Evolutionary conservation across 2,329 filamentous ascomycete species (phyloP).

Genomic region (Truncatella angustata): DNA sequence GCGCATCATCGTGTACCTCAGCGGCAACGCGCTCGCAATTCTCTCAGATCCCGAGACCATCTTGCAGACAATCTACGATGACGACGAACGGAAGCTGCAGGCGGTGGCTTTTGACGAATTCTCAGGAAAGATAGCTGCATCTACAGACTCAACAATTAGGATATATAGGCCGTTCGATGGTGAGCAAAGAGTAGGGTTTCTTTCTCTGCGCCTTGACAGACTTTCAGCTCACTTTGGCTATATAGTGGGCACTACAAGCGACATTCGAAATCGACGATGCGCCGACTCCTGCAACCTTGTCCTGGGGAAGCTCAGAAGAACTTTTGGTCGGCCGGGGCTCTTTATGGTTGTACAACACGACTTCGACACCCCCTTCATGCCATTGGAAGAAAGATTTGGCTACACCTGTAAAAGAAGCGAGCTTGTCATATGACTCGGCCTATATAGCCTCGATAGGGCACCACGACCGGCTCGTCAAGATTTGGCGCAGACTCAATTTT

Average conservation of each 20-base stretch:
- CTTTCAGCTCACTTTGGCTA: conserved; percentile 6
- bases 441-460: conserved; percentile 79
- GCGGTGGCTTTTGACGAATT: conserved; percentile 78
- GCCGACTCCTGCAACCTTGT: conserved; percentile 55
- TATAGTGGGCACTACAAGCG: conserved; percentile 63
- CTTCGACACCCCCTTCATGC: conserved; percentile 45
- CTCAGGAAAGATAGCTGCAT: conserved; percentile 81
- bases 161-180: conserved; percentile 78
- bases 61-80: conserved; percentile 88
- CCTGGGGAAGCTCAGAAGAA: conserved; percentile 86
- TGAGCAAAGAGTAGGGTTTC: conserved; percentile 69
- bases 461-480: conserved; percentile 81
- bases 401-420: conserved; percentile 69
- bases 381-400: conserved; percentile 77
- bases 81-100: conserved; percentile 65
- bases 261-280: conserved; percentile 53
- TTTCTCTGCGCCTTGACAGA: conserved; percentile 4
- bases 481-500: conserved; percentile 87
- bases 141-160: conserved; percentile 64
- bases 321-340: conserved; percentile 72
- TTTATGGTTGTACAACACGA: conserved; percentile 65
- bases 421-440: conserved; percentile 81
- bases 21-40: conserved; percentile 82
- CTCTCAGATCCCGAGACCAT: conserved; percentile 72
- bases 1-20: conserved; percentile 66